Evolutionary conservation across 257 asterid species (phyloP), one percentile per base, ranked within the genome.

Genomic region (Solanum sparsipilum): DNA sequence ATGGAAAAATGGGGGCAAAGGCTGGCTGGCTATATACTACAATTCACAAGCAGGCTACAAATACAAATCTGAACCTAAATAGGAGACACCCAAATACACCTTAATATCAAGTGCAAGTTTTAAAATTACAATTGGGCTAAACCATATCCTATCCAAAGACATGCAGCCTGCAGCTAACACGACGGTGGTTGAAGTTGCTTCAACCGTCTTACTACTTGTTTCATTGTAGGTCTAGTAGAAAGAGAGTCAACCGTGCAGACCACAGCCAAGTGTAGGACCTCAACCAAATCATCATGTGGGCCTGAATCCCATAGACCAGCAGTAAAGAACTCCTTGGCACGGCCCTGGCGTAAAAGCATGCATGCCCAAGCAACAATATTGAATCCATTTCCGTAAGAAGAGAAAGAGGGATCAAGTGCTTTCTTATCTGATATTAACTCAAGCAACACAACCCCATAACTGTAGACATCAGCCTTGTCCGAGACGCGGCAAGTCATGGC

Each of bases 401-500:
- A 95, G 75, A 96, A 95, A 4, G 98, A 96, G 3, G 99, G 99
- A 63, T 96, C 99, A 7, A 96, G 91, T 4, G 95, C 98, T 85
- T 94, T 96, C 94, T 95, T 96, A 88, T 95, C 98, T 1, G 99
- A 96, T 34, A 96, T 89, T 88, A 96, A 86, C 94, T 96, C 99
- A 3, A 95, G 98, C 88, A 96, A 86, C 85, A 96, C 98, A 8
- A 96, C 98, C 81, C 98, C 98, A 32, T 95, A 96, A 90, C 99
- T 96, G 70, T 96, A 96, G 3, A 96, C 98, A 11, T 96, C 99
- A 1, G 98, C 98, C 92, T 96, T 96, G 91, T 95, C 98, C 9
- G 99, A 94, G 52, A 96, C 99, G 3, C 99, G 98, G 71, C 99
- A 95, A 0, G 98, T 95, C 98, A 94, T 93, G 4, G 99, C 98